Evolutionary conservation across 2,329 filamentous ascomycete genomes (phyloP).

Genomic region (Lachnellula subtilissima): DNA sequence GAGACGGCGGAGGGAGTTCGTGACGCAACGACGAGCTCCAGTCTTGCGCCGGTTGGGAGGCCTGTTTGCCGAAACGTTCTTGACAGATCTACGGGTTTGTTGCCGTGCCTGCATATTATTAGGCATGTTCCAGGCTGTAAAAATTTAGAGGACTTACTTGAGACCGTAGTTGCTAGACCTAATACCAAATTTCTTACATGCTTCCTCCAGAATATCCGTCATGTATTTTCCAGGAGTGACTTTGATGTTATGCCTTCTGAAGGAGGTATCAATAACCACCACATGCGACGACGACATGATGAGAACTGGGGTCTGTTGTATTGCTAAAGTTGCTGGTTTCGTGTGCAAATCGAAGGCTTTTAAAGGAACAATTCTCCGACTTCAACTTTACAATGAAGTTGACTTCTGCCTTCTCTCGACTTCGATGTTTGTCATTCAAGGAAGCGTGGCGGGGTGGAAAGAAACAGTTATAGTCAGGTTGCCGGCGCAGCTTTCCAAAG

Average conservation of each 20-base stretch:
- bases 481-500: not conserved
- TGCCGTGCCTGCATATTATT: constrained; percentile 58
- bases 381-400: not conserved
- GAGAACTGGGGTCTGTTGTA: not conserved
- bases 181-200: constrained; percentile 67
- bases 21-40: constrained; percentile 85
- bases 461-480: not conserved
- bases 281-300: constrained; percentile 85
- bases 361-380: too few relatives aligned
- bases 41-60: constrained; percentile 77
- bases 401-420: not conserved
- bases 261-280: constrained; percentile 76
- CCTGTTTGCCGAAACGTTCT: constrained; percentile 78
- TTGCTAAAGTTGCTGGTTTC: not conserved
- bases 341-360: not conserved
- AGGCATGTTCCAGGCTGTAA: constrained; percentile 9
- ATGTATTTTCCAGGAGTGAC: constrained; percentile 76
- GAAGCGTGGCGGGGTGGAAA: not conserved
- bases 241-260: constrained; percentile 75
- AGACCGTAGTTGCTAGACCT: constrained; percentile 69
- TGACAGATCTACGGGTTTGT: constrained; percentile 81
- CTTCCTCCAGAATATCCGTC: constrained; percentile 80
- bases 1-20: constrained; percentile 81
- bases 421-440: not conserved
- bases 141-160: constrained; percentile 53